Evolutionary conservation across 352 stramenopile genomes (phyloP), one percentile per base, ranked within the genome.

Genomic region (Peronospora tabacina): DNA sequence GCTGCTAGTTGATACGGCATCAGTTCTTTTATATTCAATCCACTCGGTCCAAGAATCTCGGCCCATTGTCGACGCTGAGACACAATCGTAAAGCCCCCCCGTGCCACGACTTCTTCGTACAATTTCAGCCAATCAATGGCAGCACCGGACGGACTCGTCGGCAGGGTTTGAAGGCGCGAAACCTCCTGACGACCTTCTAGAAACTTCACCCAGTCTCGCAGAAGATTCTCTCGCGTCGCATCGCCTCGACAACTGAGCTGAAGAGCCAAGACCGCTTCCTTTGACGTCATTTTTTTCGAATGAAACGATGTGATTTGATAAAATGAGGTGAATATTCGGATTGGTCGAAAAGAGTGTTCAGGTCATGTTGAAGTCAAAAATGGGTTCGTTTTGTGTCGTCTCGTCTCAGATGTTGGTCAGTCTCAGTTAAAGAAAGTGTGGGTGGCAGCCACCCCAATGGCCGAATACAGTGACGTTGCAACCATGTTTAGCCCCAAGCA

Each of bases 51-150:
- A 6, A 80, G 49, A 47, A 80, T 70, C 32, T 78, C 64, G 4
- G 58, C 2, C 81, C 81, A 91, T 20, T 76, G 65, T 33, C 66
- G 68, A 28, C 67, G 58, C 43, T 82, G 64, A 2, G 69, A 81
- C 15, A 84, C 72, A 34, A 67, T 17, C 13, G 55, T 41, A 49
- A 71, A 87, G 42, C 81, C 81, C 43, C 81, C 77, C 22, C 70
- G 71, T 46, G 64, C 61, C 39, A 82, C 81, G 29, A 91, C 77
- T 46, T 89, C 81, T 49, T 91, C 81, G 61, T 91, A 91, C 44
- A 91, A 60, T 34, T 78, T 68, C 16, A 91, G 60, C 71, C 79
- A 87, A 62, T 89, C 77, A 54, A 91, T 82, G 1, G 63, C 15
- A 24, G 56, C 61, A 38, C 74, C 74, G 8, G 75, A 63, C 1